phyloP scores from a whole-genome alignment of 2,329 filamentous ascomycete species.

The Sordariomycetes sp. region DNA sequence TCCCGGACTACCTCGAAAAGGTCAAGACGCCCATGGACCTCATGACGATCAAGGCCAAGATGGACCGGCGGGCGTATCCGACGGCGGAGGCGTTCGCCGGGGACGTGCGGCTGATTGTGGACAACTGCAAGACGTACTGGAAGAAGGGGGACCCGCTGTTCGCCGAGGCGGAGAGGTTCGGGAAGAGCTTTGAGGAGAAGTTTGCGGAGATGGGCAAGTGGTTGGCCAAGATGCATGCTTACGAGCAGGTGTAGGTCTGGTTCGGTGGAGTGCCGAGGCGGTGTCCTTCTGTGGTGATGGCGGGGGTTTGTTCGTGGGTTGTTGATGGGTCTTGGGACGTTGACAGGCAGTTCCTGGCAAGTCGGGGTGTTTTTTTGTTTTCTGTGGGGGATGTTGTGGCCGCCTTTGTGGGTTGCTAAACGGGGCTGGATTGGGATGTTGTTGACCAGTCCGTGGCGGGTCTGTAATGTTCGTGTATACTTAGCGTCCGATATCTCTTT shows the following conservation, averaged over 20 bases:
- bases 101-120: slow-evolving; percentile 49
- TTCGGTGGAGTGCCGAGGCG: too few relatives aligned
- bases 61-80: slow-evolving; percentile 38
- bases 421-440: too few relatives aligned
- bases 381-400: too few relatives aligned
- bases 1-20: slow-evolving; percentile 49
- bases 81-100: slow-evolving; percentile 37
- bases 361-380: too few relatives aligned
- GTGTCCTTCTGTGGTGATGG: too few relatives aligned
- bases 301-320: too few relatives aligned
- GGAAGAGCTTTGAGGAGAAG: slow-evolving; percentile 46
- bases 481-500: too few relatives aligned
- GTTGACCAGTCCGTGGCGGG: too few relatives aligned
- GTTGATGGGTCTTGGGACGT: too few relatives aligned
- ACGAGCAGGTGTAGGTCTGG: neutral
- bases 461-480: too few relatives aligned
- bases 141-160: slow-evolving; percentile 40
- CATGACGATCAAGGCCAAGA: slow-evolving; percentile 44
- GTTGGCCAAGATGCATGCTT: slow-evolving; percentile 34
- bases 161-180: slow-evolving; percentile 39
- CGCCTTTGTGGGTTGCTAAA: too few relatives aligned
- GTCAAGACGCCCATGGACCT: slow-evolving; percentile 51
- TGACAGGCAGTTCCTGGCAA: too few relatives aligned
- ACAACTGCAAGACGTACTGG: slow-evolving; percentile 54
- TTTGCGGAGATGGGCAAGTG: slow-evolving; percentile 45